Evolutionary conservation across 2,329 filamentous ascomycete species (phyloP).

Genomic region (Fusarium solani-melongenae): DNA sequence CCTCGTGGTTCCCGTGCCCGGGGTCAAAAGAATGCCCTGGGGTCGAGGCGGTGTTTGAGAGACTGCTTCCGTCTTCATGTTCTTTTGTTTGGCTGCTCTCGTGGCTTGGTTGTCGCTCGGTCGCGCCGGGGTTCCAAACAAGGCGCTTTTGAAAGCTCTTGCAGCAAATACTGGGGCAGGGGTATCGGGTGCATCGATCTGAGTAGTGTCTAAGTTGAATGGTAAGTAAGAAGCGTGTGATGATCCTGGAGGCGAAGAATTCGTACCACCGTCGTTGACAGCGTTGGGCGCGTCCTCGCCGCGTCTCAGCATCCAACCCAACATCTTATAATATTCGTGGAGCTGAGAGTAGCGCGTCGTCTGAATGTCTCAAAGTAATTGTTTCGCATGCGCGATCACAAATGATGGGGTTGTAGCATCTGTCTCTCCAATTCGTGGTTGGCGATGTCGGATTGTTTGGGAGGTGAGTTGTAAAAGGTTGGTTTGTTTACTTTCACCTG

Average conservation of each 20-base stretch:
- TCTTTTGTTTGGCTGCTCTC: conserved; percentile 40
- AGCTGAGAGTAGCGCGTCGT: conserved; percentile 1
- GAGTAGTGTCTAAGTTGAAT: conserved; percentile 52
- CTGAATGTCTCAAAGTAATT: conserved; percentile 1
- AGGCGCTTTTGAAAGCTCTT: conserved; percentile 70
- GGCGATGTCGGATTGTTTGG: conserved; percentile 22
- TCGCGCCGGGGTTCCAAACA: conserved; percentile 69
- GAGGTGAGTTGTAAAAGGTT: conserved; percentile 20
- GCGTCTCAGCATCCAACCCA: conserved; percentile 69
- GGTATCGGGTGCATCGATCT: conserved; percentile 70
- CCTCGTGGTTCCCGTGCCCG: conserved; percentile 69
- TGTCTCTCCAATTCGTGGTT: conserved; percentile 2
- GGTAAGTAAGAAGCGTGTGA: background rate
- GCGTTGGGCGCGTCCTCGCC: conserved; percentile 53
- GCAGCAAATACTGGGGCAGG: conserved; percentile 75
- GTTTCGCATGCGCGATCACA: conserved; percentile 29
- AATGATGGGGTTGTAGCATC: conserved; percentile 20
- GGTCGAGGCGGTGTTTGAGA: conserved; percentile 58
- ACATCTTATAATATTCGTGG: conserved; percentile 54
- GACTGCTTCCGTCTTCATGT: conserved; percentile 39
- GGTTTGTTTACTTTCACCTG: conserved; percentile 38
- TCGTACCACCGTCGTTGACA: conserved; percentile 46
- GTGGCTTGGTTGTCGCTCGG: conserved; percentile 47
- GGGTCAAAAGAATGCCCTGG: conserved; percentile 71
- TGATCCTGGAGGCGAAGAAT: background rate